Percentiles rank a stretch among this genome's conserved stretches.
These are phyloP conservation scores for Plantago lanceolata DNA, from an alignment of 305 asterid genomes.

Conservation along the genomic window DNA sequence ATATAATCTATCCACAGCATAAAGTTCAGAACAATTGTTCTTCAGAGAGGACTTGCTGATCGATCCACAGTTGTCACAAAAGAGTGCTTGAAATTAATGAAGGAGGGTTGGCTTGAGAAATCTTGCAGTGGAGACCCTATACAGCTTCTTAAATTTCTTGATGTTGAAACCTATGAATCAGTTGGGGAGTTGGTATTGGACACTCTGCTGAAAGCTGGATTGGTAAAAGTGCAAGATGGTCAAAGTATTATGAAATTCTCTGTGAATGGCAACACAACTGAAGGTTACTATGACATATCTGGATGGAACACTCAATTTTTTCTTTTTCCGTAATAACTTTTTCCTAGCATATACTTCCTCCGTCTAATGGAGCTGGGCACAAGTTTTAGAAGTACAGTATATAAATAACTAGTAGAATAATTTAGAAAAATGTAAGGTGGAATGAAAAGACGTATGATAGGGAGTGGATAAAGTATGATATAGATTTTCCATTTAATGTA, in stretches of 20 bases:
- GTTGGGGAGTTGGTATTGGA: constrained; percentile 74
- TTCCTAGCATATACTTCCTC: not conserved
- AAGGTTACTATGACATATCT: constrained; percentile 47
- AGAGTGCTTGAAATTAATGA: constrained; percentile 79
- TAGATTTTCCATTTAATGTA: too few species aligned
- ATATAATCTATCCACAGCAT: constrained; percentile 49
- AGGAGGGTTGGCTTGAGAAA: constrained; percentile 87
- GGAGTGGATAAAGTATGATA: too few species aligned
- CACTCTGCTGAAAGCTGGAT: constrained; percentile 62
- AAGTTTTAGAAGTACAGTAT: too few species aligned
- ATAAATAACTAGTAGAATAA: too few species aligned
- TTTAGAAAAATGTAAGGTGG: too few species aligned
- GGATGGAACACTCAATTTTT: not conserved
- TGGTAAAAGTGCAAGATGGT: constrained; percentile 57
- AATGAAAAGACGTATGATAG: too few species aligned
- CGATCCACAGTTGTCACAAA: constrained; percentile 71
- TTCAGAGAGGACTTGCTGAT: constrained; percentile 93
- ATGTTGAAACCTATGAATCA: constrained; percentile 94
- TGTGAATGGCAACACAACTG: constrained; percentile 35
- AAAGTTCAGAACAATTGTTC: constrained; percentile 75
- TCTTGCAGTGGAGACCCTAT: constrained; percentile 73
- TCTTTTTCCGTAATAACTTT: not conserved
- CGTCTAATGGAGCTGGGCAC: too few species aligned
- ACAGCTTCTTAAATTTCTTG: constrained; percentile 75
- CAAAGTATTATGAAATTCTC: constrained; percentile 57